A percentile compares a stretch with the other conserved stretches of the same genome.
Conservation (phyloP, 768 basidiomycete species). For the Xerocomellus chrysenteron region DNA sequence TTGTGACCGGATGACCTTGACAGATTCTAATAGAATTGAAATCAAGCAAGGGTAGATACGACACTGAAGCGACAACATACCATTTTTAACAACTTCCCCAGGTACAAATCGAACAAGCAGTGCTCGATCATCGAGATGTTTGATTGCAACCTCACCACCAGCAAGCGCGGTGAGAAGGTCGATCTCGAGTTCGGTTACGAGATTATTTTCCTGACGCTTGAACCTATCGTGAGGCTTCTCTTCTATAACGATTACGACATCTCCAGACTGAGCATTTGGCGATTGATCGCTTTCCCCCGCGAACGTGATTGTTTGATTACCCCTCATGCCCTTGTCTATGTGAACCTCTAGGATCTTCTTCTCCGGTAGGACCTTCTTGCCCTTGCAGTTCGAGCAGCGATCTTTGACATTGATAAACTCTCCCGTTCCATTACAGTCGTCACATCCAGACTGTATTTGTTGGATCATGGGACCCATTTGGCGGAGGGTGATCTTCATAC, state of each 20-base stretch:
- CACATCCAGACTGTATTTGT: slow-evolving; percentile 94
- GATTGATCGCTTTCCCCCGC: slow-evolving; percentile 91
- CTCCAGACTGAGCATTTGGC: slow-evolving; percentile 85
- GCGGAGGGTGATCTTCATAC: slow-evolving; percentile 85
- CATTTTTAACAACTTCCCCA: slow-evolving; percentile 91
- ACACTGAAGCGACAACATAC: slow-evolving; percentile 45
- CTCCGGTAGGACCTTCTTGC: slow-evolving; percentile 91
- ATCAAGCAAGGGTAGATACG: not conserved
- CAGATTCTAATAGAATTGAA: slow-evolving; percentile 52
- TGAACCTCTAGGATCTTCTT: slow-evolving; percentile 98
- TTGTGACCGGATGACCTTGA: slow-evolving; percentile 91
- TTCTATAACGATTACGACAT: slow-evolving; percentile 91
- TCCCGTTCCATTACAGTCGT: slow-evolving; percentile 91
- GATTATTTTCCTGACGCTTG: slow-evolving; percentile 85
- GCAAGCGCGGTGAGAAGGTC: slow-evolving; percentile 92
- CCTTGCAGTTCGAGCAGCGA: slow-evolving; percentile 88
- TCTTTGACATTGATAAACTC: slow-evolving; percentile 94
- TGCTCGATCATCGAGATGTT: slow-evolving; percentile 91
- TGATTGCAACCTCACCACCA: slow-evolving; percentile 87
- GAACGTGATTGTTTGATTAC: slow-evolving; percentile 87
- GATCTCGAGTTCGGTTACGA: slow-evolving; percentile 83
- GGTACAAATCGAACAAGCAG: slow-evolving; percentile 80
- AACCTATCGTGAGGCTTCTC: slow-evolving; percentile 90
- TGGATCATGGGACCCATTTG: slow-evolving; percentile 99
- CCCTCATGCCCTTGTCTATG: slow-evolving; percentile 98